Evolutionary conservation across 108 stramenopile species (phyloP).

Genomic region (Nitzschia sp.): DNA sequence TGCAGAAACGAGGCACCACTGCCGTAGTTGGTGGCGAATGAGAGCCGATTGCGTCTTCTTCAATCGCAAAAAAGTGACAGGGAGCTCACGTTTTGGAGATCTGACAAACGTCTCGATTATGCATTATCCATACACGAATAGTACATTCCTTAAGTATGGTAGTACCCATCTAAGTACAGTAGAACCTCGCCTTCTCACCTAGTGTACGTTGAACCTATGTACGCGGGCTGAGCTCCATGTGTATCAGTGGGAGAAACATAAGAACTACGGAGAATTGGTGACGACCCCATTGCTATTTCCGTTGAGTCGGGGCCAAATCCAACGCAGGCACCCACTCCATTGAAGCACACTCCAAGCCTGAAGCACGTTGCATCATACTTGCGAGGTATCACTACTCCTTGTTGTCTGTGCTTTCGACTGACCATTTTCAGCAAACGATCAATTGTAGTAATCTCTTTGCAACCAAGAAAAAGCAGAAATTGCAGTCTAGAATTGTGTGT

Average conservation of each 20-base stretch:
- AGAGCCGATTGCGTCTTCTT: neutral
- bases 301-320: conserved; percentile 12
- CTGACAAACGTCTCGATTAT: neutral
- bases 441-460: too few species aligned
- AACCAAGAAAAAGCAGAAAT: too few species aligned
- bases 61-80: conserved; percentile 1
- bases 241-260: too few species aligned
- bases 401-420: too few species aligned
- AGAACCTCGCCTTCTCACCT: neutral
- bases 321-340: conserved; percentile 2
- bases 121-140: neutral
- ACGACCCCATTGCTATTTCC: neutral
- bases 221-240: neutral
- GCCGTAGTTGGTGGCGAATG: neutral
- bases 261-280: too few species aligned
- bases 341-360: neutral
- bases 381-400: too few species aligned
- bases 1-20: neutral
- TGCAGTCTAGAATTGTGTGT: too few species aligned
- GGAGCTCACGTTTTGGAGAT: neutral
- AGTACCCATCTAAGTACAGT: neutral
- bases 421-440: too few species aligned
- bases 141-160: neutral
- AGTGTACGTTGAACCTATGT: neutral
- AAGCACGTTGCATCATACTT: neutral